Conservation (phyloP, 352 stramenopile genomes). For the Aphanomyces astaci region DNA sequence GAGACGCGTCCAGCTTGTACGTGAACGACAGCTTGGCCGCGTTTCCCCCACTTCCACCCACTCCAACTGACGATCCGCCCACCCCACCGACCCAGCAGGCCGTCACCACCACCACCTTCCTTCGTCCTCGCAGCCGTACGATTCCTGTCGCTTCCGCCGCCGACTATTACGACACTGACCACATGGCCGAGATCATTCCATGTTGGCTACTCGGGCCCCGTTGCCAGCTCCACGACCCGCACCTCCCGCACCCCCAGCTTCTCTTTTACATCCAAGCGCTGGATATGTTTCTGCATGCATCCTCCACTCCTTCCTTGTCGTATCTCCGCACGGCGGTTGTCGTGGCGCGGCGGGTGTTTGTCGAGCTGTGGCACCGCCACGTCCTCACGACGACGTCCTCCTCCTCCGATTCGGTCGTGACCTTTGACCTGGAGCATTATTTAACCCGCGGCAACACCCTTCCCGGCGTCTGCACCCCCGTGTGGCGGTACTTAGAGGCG, state of each 20-base stretch:
- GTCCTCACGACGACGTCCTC: constrained; percentile 28
- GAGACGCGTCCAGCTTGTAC: not conserved
- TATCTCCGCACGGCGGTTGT: constrained; percentile 46
- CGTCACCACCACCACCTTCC: not conserved
- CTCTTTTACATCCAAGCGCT: constrained; percentile 65
- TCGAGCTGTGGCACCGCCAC: constrained; percentile 3
- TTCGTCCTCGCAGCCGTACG: constrained; percentile 27
- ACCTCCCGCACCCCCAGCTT: constrained; percentile 45
- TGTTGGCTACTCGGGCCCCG: constrained; percentile 43
- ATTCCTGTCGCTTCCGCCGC: constrained; percentile 14
- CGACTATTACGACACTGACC: constrained; percentile 64
- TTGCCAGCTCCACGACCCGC: constrained; percentile 40
- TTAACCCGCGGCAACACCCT: constrained; percentile 31
- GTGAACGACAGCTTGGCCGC: constrained; percentile 15
- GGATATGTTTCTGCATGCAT: constrained; percentile 53
- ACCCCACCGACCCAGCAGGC: constrained; percentile 19
- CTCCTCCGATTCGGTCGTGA: not conserved
- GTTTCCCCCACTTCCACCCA: constrained; percentile 23
- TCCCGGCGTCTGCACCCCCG: constrained; percentile 38
- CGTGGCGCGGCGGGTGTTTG: constrained; percentile 46
- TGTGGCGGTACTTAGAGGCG: constrained; percentile 48
- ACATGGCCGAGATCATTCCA: constrained; percentile 51
- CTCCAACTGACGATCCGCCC: constrained; percentile 16
- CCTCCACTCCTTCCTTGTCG: constrained; percentile 11
- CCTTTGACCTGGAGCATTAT: constrained; percentile 29